Evolutionary conservation across 495 filamentous ascomycete genomes (phyloP).

Genomic region (Penicillium fimorum): DNA sequence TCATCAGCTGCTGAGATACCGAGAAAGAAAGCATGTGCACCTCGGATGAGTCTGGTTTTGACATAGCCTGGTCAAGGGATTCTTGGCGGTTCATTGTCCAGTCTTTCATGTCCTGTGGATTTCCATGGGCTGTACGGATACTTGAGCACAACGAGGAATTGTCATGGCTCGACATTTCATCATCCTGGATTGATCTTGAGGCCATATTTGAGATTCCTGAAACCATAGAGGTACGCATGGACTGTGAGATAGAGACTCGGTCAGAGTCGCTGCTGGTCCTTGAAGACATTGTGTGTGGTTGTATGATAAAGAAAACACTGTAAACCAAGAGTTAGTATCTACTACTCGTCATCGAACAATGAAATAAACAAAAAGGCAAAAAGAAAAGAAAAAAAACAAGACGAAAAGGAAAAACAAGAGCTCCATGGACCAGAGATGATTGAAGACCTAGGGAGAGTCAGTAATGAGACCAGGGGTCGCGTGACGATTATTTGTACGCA

Average conservation of each 20-base stretch:
- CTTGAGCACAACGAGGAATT: slow-evolving; percentile 45
- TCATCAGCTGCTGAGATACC: slow-evolving; percentile 46
- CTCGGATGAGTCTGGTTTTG: slow-evolving; percentile 43
- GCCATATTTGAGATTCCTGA: slow-evolving; percentile 42
- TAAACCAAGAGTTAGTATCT: slow-evolving; percentile 42
- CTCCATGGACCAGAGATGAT: slow-evolving; percentile 28
- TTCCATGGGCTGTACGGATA: slow-evolving; percentile 38
- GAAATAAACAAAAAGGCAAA: slow-evolving; percentile 9
- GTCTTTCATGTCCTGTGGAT: slow-evolving; percentile 38
- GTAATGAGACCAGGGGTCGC: slow-evolving; percentile 1
- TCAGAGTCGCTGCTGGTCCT: slow-evolving; percentile 40
- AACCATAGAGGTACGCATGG: slow-evolving; percentile 39
- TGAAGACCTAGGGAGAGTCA: slow-evolving; percentile 20
- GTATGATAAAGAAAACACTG: slow-evolving; percentile 23
- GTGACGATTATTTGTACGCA: slow-evolving; percentile 10
- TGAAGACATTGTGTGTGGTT: slow-evolving; percentile 37
- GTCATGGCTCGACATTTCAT: slow-evolving; percentile 49
- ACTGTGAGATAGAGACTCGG: slow-evolving; percentile 37
- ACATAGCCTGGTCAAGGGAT: slow-evolving; percentile 38
- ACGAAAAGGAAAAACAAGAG: slow-evolving; percentile 10
- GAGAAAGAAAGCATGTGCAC: slow-evolving; percentile 51
- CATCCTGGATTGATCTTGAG: slow-evolving; percentile 47
- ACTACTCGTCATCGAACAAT: slow-evolving; percentile 14
- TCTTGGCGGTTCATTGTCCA: slow-evolving; percentile 45
- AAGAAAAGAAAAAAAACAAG: slow-evolving; percentile 16